Base-by-base conservation (phyloP, 306 rosid genomes). In the Vigna reflexopilosa region DNA sequence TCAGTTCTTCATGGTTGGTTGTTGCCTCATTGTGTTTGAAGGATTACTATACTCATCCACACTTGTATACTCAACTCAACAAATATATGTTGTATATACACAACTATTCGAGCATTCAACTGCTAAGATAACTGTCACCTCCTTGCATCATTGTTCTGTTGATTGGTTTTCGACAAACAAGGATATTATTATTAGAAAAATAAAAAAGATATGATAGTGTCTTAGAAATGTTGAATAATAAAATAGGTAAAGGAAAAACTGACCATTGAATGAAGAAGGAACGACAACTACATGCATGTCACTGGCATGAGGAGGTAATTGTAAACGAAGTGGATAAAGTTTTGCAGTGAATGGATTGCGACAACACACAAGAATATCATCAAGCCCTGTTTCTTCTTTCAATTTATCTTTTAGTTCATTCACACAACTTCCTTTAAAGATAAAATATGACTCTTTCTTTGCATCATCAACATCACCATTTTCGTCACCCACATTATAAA, bases 251-350 rank as follows among this genome's bases (percentile, higher is more conserved):
- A 28, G 66, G 6, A 36, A 59, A 59, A 32, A 26, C 72, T 59
- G 32, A 89, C 92, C 85, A 71, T 45, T 2, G 45, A 85, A 74
- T 0, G 84, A 69, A 10, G 90, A 80, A 45, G 90, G 93, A 84
- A 95, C 90, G 7, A 92, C 80, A 17, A 95, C 88, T 6, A 95
- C 85, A 32, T 92, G 95, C 92, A 92, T 82, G 14, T 88, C 90
- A 22, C 69, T 5, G 11, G 87, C 87, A 83, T 90, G 88, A 5
- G 98, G 98, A 48, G 98, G 98, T 45, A 95, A 87, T 30, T 92
- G 98, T n/a, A 92, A 84, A 66, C 83, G 91, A 48, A 92, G 91
- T 1, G 97, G 97, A 73, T 83, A 89, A 2, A 94, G 97, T 77
- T 89, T 83, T 7, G 91, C 93, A 59, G 64, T 94, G 38, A 94